phyloP scores from a whole-genome alignment of 352 stramenopile genomes.

The Ochromonadaceae sp. region DNA sequence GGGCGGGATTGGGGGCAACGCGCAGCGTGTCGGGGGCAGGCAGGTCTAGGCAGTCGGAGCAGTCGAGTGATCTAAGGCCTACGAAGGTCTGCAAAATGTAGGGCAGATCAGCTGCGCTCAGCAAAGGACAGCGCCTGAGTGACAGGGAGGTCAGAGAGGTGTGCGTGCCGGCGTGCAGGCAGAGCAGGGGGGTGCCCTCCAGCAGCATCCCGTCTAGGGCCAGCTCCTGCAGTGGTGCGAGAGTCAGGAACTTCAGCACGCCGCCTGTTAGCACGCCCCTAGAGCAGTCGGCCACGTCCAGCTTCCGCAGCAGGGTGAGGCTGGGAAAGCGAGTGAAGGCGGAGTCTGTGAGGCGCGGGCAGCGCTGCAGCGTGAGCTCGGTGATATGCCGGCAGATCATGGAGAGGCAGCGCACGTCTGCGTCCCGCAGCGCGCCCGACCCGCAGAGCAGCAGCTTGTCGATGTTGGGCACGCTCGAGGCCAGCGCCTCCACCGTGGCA shows the following conservation, averaged over 20 bases:
- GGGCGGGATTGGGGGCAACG: too few relatives aligned
- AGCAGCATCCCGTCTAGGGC: not conserved
- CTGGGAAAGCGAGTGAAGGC: not conserved
- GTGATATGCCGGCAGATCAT: slow-evolving; percentile 1
- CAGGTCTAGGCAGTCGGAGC: too few relatives aligned
- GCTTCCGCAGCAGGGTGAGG: not conserved
- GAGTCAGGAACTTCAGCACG: not conserved
- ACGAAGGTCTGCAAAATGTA: too few relatives aligned
- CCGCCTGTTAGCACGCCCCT: not conserved
- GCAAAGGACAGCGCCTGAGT: too few relatives aligned
- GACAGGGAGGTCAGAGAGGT: too few relatives aligned
- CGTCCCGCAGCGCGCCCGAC: not conserved
- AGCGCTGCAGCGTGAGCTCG: not conserved
- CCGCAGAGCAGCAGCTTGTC: not conserved
- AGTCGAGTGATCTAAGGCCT: too few relatives aligned
- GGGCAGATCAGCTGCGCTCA: too few relatives aligned
- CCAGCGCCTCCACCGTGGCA: not conserved
- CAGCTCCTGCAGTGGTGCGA: not conserved
- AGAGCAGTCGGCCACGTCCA: not conserved
- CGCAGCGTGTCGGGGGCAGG: too few relatives aligned
- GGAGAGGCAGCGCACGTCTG: slow-evolving; percentile 1
- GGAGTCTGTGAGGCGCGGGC: not conserved
- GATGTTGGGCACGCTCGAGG: slow-evolving; percentile 1
- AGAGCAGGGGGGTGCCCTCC: too few relatives aligned
- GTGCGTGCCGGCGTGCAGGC: too few relatives aligned